Percentiles rank a stretch among this genome's conserved stretches.
These are phyloP conservation scores for Musa balbisiana DNA, from an alignment of 202 grass and related monocot species.

Conservation along the genomic window DNA sequence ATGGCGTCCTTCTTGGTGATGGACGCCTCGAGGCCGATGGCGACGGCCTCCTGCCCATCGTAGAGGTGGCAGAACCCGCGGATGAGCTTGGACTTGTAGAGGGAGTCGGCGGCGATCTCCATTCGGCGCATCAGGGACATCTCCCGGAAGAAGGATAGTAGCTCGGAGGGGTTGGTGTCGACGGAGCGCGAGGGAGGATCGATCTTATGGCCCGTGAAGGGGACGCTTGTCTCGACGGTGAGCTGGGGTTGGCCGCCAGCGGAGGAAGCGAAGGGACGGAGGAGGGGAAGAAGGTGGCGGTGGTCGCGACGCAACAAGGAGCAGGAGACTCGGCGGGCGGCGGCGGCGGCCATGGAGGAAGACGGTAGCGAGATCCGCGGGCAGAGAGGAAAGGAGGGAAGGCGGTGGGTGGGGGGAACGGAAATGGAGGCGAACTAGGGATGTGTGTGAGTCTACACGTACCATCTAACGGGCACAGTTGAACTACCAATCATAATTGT, in stretches of 20 bases:
- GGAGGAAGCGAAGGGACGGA: constrained; percentile 24
- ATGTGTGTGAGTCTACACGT: neutral
- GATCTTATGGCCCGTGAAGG: constrained; percentile 80
- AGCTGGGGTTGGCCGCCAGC: constrained; percentile 33
- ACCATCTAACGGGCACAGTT: too few species aligned
- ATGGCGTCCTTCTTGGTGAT: constrained; percentile 79
- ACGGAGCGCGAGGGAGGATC: constrained; percentile 73
- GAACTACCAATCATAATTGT: too few species aligned
- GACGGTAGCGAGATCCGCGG: neutral
- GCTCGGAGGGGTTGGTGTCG: constrained; percentile 62
- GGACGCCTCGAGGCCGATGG: constrained; percentile 70
- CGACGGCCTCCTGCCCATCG: constrained; percentile 91
- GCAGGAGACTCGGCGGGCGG: neutral
- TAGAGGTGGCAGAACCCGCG: constrained; percentile 97
- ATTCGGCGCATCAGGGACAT: constrained; percentile 92
- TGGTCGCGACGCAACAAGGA: neutral
- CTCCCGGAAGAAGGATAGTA: constrained; percentile 71
- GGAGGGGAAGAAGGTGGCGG: constrained; percentile 21
- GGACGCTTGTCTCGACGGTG: constrained; percentile 85
- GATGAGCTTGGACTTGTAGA: constrained; percentile 99
- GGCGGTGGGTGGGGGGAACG: neutral
- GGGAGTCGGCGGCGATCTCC: constrained; percentile 96
- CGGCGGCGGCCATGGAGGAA: neutral
- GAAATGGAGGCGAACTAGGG: neutral
- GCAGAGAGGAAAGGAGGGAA: neutral